phyloP scores from a whole-genome alignment of 345 rosid species.

The Combretum micranthum region DNA sequence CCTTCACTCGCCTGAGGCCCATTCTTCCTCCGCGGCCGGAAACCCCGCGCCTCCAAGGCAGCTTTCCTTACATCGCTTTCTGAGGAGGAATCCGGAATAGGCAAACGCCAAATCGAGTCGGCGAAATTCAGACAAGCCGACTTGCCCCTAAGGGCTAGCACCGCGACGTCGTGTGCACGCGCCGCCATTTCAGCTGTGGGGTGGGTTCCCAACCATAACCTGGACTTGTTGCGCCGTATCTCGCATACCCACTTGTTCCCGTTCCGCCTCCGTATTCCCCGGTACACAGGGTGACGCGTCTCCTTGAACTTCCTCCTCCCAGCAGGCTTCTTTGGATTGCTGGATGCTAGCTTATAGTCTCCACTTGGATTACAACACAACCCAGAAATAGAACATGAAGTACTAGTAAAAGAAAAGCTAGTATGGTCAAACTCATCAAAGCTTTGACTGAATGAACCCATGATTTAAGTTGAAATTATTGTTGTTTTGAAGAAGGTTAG shows the following conservation, averaged over 20 bases:
- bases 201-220: neutral
- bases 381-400: too few species aligned
- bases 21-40: too few species aligned
- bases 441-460: too few species aligned
- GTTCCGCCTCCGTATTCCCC: neutral
- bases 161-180: neutral
- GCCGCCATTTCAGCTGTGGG: neutral
- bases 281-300: neutral
- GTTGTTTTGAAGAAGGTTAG: too few species aligned
- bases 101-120: neutral
- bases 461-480: too few species aligned
- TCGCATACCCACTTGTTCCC: neutral
- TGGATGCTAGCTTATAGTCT: too few species aligned
- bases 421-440: too few species aligned
- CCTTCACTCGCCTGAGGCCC: too few species aligned
- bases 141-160: neutral
- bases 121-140: neutral
- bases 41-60: neutral
- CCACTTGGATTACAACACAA: too few species aligned
- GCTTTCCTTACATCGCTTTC: neutral
- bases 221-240: neutral
- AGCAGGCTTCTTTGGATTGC: too few species aligned
- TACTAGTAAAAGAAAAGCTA: too few species aligned
- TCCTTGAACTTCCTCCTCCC: too few species aligned
- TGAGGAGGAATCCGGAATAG: neutral